These are phyloP conservation scores for Aurantiochytrium sp. DNA, from an alignment of 108 stramenopile species.

Conservation along the genomic window DNA sequence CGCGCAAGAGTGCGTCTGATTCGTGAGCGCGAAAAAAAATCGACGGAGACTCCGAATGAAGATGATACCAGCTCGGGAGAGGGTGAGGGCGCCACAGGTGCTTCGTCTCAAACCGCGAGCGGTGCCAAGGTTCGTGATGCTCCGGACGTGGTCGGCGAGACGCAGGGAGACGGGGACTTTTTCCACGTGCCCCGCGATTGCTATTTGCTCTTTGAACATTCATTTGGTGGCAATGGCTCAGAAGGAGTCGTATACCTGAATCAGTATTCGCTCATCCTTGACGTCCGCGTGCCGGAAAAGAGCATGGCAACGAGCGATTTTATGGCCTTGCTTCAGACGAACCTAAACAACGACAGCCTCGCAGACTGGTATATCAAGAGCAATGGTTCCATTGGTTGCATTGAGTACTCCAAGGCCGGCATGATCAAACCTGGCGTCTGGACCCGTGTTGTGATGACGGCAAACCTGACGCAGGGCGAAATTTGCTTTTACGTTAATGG, in stretches of 20 bases:
- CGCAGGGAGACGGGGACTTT: background rate
- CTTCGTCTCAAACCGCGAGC: too few relatives aligned
- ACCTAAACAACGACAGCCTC: background rate
- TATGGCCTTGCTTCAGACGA: background rate
- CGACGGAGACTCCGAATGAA: background rate
- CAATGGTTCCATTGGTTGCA: background rate
- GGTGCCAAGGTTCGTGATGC: background rate
- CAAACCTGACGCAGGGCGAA: background rate
- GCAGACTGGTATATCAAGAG: constrained; percentile 9
- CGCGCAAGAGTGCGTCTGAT: background rate
- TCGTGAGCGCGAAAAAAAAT: background rate
- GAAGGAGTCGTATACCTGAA: background rate
- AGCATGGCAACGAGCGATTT: background rate
- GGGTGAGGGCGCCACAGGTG: too few relatives aligned
- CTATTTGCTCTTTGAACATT: background rate
- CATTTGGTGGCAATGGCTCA: background rate
- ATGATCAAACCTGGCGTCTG: background rate
- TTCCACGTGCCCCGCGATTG: background rate
- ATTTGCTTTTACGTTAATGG: background rate
- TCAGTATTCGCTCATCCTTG: background rate
- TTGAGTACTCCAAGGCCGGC: background rate
- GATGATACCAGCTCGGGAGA: background rate
- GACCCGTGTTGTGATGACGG: constrained; percentile 3
- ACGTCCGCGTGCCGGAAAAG: background rate
- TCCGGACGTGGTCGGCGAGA: background rate